Evolutionary conservation across 345 rosid genomes (phyloP).

Genomic region (Acer saccharum): DNA sequence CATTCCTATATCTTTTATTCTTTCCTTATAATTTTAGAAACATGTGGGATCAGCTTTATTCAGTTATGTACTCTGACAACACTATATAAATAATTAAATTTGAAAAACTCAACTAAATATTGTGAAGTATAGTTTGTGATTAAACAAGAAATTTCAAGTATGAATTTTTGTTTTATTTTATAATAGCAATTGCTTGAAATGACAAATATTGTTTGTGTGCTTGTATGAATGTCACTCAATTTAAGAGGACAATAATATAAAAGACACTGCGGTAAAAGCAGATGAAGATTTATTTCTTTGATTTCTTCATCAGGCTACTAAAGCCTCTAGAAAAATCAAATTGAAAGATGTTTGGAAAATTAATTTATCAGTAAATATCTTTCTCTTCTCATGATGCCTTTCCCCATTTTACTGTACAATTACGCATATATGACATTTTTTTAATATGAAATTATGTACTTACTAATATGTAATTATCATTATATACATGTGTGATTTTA

Average conservation of each 20-base stretch:
- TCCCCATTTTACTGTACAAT: not conserved
- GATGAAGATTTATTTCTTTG: too few relatives aligned
- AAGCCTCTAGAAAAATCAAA: not conserved
- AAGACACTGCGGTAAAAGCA: too few relatives aligned
- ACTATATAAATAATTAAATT: not conserved
- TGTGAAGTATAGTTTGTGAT: not conserved
- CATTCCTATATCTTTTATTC: not conserved
- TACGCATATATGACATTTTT: not conserved
- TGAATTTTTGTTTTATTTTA: not conserved
- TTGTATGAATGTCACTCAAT: too few relatives aligned
- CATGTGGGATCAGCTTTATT: not conserved
- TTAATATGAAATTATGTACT: too few relatives aligned
- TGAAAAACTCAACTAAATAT: not conserved
- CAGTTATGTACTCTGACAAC: not conserved
- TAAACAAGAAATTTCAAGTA: not conserved
- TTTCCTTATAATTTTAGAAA: not conserved
- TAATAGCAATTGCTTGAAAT: not conserved
- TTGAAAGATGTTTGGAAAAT: not conserved
- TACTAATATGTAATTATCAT: not conserved
- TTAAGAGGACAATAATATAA: too few relatives aligned
- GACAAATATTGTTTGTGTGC: not conserved
- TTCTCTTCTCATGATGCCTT: not conserved
- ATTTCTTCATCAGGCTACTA: too few relatives aligned
- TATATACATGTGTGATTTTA: not conserved
- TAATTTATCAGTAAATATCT: not conserved